phyloP scores from a whole-genome alignment of 2,329 filamentous ascomycete species.

The Xylariaceae sp. region DNA sequence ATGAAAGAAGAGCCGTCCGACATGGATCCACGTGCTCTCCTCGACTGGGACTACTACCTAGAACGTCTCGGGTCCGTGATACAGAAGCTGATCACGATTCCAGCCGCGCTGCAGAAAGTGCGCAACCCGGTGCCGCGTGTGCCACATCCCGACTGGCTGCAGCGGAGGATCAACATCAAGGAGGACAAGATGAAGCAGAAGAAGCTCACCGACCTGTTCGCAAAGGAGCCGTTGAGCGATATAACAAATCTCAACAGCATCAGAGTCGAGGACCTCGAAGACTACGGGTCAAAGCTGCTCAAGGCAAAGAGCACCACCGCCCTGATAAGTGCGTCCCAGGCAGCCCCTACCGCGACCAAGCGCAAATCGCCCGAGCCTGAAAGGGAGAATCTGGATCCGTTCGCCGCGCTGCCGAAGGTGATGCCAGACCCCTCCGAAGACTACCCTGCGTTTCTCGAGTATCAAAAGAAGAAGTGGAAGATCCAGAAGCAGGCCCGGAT shows the following conservation, averaged over 20 bases:
- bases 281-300: conserved; percentile 65
- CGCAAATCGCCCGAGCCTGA: conserved; percentile 67
- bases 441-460: conserved; percentile 81
- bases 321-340: conserved; percentile 51
- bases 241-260: conserved; percentile 59
- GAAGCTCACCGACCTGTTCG: conserved; percentile 92
- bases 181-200: conserved; percentile 98
- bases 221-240: conserved; percentile 65
- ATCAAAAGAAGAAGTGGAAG: conserved; percentile 99
- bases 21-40: conserved; percentile 81
- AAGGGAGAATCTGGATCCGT: conserved; percentile 65
- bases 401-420: conserved; percentile 70
- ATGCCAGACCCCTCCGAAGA: conserved; percentile 84
- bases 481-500: conserved; percentile 87
- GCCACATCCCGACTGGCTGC: conserved; percentile 92
- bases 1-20: conserved; percentile 85
- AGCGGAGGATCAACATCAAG: conserved; percentile 86
- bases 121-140: conserved; percentile 92
- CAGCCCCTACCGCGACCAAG: conserved; percentile 53
- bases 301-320: conserved; percentile 57
- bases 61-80: conserved; percentile 96
- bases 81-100: conserved; percentile 98
- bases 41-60: conserved; percentile 97
- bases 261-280: conserved; percentile 66
- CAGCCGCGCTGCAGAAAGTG: conserved; percentile 90